Conservation (phyloP, 202 grass and related monocot species). For the Setaria italica region DNA sequence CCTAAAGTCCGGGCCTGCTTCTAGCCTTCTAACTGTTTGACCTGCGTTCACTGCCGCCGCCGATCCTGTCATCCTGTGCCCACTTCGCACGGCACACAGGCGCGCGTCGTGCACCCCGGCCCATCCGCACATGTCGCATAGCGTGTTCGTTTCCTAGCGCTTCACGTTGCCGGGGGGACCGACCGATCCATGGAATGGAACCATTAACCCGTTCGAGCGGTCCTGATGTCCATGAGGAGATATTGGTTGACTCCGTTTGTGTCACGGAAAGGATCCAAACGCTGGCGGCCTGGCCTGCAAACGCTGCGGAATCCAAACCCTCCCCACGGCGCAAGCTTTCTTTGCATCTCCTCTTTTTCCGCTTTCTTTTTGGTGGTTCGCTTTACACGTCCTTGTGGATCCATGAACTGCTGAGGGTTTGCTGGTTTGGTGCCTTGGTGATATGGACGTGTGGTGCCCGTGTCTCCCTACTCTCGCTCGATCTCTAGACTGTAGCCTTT, state of each 20-base stretch:
- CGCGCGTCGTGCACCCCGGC: background rate
- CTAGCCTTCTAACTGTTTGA: slow-evolving; percentile 19
- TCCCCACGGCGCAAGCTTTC: background rate
- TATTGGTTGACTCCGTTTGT: background rate
- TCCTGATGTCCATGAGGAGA: too few relatives aligned
- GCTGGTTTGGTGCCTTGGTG: background rate
- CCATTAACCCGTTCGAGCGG: too few relatives aligned
- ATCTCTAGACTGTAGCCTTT: background rate
- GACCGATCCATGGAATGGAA: too few relatives aligned
- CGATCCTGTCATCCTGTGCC: background rate
- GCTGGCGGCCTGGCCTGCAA: background rate
- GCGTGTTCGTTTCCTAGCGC: background rate
- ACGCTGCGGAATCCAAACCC: background rate
- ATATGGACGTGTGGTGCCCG: background rate
- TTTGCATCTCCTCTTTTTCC: background rate
- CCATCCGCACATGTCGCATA: background rate
- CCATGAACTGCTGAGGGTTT: background rate
- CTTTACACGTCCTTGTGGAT: background rate
- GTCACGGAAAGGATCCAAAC: background rate
- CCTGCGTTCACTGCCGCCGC: slow-evolving; percentile 19
- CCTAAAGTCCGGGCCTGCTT: background rate
- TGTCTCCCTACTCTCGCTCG: background rate
- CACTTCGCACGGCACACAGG: background rate
- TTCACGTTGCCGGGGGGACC: too few relatives aligned
- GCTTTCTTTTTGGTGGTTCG: background rate